These are phyloP conservation scores for Carex littledalei DNA, from an alignment of 176 grass and related monocot species.

Conservation along the genomic window DNA sequence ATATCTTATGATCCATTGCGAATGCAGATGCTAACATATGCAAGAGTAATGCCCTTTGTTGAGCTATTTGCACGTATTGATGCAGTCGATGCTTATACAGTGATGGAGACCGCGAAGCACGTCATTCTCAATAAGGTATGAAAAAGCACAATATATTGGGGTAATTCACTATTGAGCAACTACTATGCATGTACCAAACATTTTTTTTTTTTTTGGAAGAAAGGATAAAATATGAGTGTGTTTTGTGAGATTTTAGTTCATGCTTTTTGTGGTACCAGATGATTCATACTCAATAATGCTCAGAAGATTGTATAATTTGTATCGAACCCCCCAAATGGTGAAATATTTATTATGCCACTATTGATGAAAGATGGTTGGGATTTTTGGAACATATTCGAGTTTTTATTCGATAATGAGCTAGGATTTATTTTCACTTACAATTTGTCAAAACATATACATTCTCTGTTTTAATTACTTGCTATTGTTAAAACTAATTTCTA, in stretches of 20 bases:
- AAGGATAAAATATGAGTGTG: not conserved
- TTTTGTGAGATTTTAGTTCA: not conserved
- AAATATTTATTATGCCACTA: not conserved
- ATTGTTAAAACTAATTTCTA: constrained; percentile 15
- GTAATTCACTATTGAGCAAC: not conserved
- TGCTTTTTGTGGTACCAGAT: not conserved
- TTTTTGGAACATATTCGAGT: not conserved
- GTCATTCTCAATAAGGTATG: constrained; percentile 81
- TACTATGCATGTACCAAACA: not conserved
- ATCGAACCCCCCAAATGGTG: not conserved
- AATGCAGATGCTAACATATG: constrained; percentile 86
- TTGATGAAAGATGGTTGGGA: not conserved
- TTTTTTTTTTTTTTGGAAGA: not conserved
- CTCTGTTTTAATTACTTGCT: constrained; percentile 13
- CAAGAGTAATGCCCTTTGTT: constrained; percentile 65
- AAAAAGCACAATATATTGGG: not conserved
- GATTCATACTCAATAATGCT: not conserved
- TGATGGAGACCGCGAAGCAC: constrained; percentile 80
- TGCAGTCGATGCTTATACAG: constrained; percentile 63
- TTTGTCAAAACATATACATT: not conserved
- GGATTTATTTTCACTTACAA: not conserved
- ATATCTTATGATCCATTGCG: not conserved
- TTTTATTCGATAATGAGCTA: not conserved
- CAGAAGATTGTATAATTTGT: not conserved
- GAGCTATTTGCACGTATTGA: constrained; percentile 96